Evolutionary conservation across 2,329 filamentous ascomycete species (phyloP).

Genomic region (Oidium heveae): DNA sequence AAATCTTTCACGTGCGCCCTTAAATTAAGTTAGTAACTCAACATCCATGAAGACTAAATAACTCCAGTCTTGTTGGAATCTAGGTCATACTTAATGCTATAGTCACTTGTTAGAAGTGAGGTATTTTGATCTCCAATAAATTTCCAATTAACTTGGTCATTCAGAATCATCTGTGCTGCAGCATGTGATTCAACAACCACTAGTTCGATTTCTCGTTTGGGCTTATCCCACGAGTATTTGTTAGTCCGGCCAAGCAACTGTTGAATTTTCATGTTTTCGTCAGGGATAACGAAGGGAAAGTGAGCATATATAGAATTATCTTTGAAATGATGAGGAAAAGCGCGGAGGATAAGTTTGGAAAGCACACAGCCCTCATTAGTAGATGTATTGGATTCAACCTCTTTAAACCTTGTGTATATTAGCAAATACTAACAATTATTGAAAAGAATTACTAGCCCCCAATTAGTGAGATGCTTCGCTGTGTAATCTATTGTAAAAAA

Average conservation of each 20-base stretch:
- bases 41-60: too few species aligned
- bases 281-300: constrained; percentile 32
- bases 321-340: constrained; percentile 60
- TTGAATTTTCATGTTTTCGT: constrained; percentile 47
- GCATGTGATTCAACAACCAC: constrained; percentile 34
- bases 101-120: constrained; percentile 21
- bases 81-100: too few species aligned
- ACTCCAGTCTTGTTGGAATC: too few species aligned
- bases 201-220: constrained; percentile 22
- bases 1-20: constrained; percentile 37
- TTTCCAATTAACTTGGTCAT: constrained; percentile 32
- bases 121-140: constrained; percentile 39
- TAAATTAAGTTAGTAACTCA: constrained; percentile 31
- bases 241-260: constrained; percentile 38
- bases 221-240: constrained; percentile 44
- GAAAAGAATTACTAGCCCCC: constrained; percentile 33
- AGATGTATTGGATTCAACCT: too few species aligned
- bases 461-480: constrained; percentile 52
- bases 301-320: constrained; percentile 50
- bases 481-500: constrained; percentile 27
- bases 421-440: too few species aligned
- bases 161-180: constrained; percentile 34
- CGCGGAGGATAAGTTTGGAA: constrained; percentile 59
- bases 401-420: too few species aligned
- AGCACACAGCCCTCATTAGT: too few species aligned